Evolutionary conservation across 192 early-diverging fungal genomes (phyloP), one percentile per base, ranked within the genome.

Genomic region (Gigaspora rosea): DNA sequence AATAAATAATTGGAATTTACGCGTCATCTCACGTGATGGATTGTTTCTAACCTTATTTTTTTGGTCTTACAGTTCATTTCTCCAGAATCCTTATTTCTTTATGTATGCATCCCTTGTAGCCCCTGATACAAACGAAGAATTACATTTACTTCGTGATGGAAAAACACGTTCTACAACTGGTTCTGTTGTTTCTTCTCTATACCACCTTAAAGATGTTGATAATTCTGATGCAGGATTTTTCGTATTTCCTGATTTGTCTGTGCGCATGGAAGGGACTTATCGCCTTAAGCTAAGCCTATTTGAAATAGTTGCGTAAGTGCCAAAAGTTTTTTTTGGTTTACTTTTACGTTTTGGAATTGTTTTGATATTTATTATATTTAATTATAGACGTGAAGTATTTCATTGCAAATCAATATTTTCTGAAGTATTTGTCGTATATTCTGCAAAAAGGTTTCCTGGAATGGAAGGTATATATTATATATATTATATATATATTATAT

Each of bases 361-460:
- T 49, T 15, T 48, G 13, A 46, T 57, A n/a, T 27, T 67, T 70
- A 80, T 22, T 46, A 3, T 41, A 41, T 41, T 41, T 41, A 41
- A 41, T 41, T 41, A 27, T 49, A 88, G 88, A 2, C 84, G 83
- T 54, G 91, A 94, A 78, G 94, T 98, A 32, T 94, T 91, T 78
- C 95, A 94, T 82, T 98, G 95, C 84, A 91, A 93, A 47, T 93
- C 92, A 16, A 92, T 95, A 57, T 88, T 88, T 35, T 96, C 96
- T 1, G 90, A 94, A n/a, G 83, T 89, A 36, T 95, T 96, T 78
- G 88, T 90, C 18, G 95, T 96, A 0, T 96, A 94, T 74, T 94
- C 95, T 54, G 95, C 96, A 33, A 98, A 98, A 87, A 94, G 94
- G 78, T 98, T 98, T 70, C 96, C 96, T 8, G 96, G 96, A 22